phyloP scores from a whole-genome alignment of 768 basidiomycete species.

The Trametes villosa region DNA sequence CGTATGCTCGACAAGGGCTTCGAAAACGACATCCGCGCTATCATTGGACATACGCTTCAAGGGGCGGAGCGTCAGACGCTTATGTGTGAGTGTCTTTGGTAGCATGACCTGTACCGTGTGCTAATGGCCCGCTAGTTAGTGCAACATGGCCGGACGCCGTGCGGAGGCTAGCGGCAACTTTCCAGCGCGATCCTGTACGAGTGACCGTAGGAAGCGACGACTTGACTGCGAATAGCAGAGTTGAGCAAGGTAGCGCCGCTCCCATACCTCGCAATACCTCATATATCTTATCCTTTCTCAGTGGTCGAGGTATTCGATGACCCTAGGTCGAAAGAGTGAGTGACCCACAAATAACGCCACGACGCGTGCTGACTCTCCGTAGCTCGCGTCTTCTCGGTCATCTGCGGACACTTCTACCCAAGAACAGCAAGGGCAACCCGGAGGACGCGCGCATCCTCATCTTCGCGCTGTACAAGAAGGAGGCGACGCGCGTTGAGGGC shows the following conservation, averaged over 20 bases:
- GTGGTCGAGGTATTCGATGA: constrained; percentile 91
- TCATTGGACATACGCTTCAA: constrained; percentile 77
- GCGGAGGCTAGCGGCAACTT: constrained; percentile 83
- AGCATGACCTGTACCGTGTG: too few species aligned
- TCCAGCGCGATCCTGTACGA: constrained; percentile 82
- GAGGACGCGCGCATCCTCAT: constrained; percentile 78
- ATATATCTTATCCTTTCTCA: constrained; percentile 13
- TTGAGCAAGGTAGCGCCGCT: constrained; percentile 64
- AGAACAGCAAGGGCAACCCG: constrained; percentile 58
- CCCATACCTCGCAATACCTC: not conserved
- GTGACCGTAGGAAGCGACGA: constrained; percentile 97
- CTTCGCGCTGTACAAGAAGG: constrained; percentile 98
- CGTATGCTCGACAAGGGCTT: constrained; percentile 98
- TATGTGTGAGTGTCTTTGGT: constrained; percentile 90
- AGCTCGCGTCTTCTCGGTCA: constrained; percentile 65
- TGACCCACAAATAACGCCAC: constrained; percentile 21
- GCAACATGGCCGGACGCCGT: constrained; percentile 99
- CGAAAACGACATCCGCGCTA: constrained; percentile 94
- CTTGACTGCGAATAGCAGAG: constrained; percentile 89
- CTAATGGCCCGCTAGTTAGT: constrained; percentile 64
- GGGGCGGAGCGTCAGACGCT: constrained; percentile 81
- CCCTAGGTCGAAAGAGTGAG: constrained; percentile 83
- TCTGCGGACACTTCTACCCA: constrained; percentile 59
- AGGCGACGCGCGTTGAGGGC: constrained; percentile 87
- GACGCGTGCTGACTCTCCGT: not conserved